Percentiles rank a stretch among this genome's conserved stretches.
phyloP scores from a whole-genome alignment of 495 filamentous ascomycete genomes.

The Penicillium arizonense region DNA sequence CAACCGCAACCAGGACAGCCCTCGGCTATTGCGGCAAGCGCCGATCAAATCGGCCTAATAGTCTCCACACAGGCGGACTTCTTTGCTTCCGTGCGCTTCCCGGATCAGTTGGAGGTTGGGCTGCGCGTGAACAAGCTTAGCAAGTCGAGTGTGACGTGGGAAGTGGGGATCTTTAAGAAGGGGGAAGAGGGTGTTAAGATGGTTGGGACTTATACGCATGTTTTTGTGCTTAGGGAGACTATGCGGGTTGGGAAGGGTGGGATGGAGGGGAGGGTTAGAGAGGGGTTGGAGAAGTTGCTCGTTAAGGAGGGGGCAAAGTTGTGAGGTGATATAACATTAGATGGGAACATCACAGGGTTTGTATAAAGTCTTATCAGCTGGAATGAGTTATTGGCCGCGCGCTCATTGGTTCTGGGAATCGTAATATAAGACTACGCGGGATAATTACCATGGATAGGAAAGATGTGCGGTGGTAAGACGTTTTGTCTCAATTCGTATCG shows the following conservation, averaged over 20 bases:
- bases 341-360: neutral
- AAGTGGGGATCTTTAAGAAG: slow-evolving; percentile 81
- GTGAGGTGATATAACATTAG: slow-evolving; percentile 3
- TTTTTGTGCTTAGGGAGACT: slow-evolving; percentile 76
- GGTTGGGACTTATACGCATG: slow-evolving; percentile 85
- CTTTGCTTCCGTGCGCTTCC: slow-evolving; percentile 80
- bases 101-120: slow-evolving; percentile 76
- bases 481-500: neutral
- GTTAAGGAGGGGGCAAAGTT: slow-evolving; percentile 24
- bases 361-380: neutral
- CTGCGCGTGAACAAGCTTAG: slow-evolving; percentile 81
- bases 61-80: slow-evolving; percentile 82
- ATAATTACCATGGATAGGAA: neutral
- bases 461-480: neutral
- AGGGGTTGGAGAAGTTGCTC: slow-evolving; percentile 48
- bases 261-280: slow-evolving; percentile 45
- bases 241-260: slow-evolving; percentile 58
- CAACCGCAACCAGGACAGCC: slow-evolving; percentile 3
- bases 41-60: slow-evolving; percentile 52
- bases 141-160: slow-evolving; percentile 87
- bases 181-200: slow-evolving; percentile 74
- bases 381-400: too few relatives aligned
- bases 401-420: too few relatives aligned
- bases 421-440: too few relatives aligned
- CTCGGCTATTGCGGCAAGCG: slow-evolving; percentile 9